phyloP scores from a whole-genome alignment of 2,329 filamentous ascomycete genomes.

The Colletotrichum sp. region DNA sequence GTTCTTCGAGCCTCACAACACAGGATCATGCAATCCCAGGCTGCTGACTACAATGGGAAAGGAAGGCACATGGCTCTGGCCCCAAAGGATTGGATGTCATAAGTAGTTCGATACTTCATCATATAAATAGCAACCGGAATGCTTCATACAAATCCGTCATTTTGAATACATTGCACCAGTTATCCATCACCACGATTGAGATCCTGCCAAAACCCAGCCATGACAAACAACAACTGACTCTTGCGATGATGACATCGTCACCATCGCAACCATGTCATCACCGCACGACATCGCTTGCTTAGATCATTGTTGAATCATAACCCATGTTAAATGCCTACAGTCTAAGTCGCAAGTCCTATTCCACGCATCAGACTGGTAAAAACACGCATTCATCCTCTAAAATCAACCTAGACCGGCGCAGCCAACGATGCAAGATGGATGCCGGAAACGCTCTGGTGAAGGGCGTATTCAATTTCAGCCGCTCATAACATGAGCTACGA shows the following conservation, averaged over 20 bases:
- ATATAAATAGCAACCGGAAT: neutral
- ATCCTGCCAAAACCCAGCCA: neutral
- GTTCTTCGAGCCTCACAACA: slow-evolving; percentile 28
- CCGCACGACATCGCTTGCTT: neutral
- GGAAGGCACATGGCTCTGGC: slow-evolving; percentile 32
- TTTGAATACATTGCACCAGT: too few relatives aligned
- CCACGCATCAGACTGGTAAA: neutral
- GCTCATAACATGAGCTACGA: neutral
- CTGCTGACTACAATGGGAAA: slow-evolving; percentile 25
- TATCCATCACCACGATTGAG: neutral
- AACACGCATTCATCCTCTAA: neutral
- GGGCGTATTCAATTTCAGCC: neutral
- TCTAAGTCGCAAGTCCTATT: neutral
- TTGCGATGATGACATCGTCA: neutral
- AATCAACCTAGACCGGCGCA: neutral
- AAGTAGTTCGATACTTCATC: neutral
- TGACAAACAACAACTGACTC: neutral
- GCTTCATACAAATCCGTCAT: neutral
- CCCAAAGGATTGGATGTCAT: slow-evolving; percentile 22
- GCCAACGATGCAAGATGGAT: too few relatives aligned
- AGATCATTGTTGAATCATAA: neutral
- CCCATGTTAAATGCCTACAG: neutral
- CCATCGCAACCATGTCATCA: neutral
- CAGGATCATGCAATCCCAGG: slow-evolving; percentile 33
- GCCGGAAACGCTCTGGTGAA: neutral